Conservation (phyloP, 2,329 filamentous ascomycete species). For the Alternaria sp. region DNA sequence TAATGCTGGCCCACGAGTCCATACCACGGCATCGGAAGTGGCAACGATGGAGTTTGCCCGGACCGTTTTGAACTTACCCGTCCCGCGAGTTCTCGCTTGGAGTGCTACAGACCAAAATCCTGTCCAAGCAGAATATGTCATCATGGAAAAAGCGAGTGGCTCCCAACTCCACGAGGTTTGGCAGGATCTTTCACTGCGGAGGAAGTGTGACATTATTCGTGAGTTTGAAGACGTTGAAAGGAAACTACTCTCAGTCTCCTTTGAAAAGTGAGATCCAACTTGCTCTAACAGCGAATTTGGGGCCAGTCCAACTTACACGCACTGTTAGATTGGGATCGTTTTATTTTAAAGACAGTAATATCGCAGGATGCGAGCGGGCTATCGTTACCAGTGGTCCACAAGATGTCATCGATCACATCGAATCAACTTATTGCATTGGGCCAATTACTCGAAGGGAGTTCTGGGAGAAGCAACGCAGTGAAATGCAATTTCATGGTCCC, state of each 20-base stretch:
- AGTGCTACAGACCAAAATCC: conserved; percentile 30
- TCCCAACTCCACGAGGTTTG: conserved; percentile 29
- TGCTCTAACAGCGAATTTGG: conserved; percentile 26
- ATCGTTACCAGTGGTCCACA: conserved; percentile 21
- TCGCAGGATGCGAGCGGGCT: conserved; percentile 40
- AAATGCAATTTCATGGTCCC: conserved; percentile 32
- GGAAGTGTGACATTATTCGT: conserved; percentile 28
- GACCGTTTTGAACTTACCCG: conserved; percentile 28
- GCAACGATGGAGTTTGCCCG: conserved; percentile 36
- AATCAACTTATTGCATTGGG: conserved; percentile 30
- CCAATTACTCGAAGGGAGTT: conserved; percentile 32
- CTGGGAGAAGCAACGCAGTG: conserved; percentile 28
- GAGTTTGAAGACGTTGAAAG: conserved; percentile 39
- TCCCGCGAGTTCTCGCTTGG: conserved; percentile 35
- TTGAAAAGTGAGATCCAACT: conserved; percentile 28
- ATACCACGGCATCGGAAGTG: conserved; percentile 35
- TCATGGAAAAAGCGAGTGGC: conserved; percentile 41
- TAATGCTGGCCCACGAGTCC: conserved; percentile 26
- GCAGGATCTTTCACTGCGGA: conserved; percentile 26
- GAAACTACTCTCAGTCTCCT: conserved; percentile 36
- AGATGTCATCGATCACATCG: conserved; percentile 18
- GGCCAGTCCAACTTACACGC: conserved; percentile 19
- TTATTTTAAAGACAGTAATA: conserved; percentile 29
- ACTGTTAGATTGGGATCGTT: conserved; percentile 23
- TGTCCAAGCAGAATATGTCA: conserved; percentile 39